Evolutionary conservation across 805 yeast genomes (phyloP), one percentile per base, ranked within the genome.

Genomic region (Brettanomyces bruxellensis): DNA sequence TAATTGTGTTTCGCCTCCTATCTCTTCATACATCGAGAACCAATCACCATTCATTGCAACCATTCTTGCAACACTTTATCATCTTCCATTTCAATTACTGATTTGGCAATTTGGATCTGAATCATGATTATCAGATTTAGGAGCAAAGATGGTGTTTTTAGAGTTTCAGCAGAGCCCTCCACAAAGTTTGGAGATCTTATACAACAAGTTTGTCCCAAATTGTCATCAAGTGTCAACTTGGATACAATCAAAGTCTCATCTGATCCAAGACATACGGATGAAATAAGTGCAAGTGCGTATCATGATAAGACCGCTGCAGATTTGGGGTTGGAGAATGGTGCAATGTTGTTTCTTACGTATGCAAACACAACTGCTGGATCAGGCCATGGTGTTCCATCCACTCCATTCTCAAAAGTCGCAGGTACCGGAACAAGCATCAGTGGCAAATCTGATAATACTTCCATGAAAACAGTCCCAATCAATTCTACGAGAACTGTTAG

Each of bases 121-220:
- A 38, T 23, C 8, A 25, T 14, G 88, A 76, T 90, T 54, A 67
- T 85, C 23, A 71, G 99, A 57, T 87, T 93, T 65, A 75, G 96
- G 58, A 72, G 93, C 28, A 86, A 78, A 57, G 85, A 86, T 54
- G 98, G 98, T 7, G 83, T 80, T 76, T 79, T 78, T 60, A 75
- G 98, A 46, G 73, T 86, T 34, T 60, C 67, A 25, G 78, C 54
- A n/a, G 55, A 47, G 2, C 42, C 49, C 4, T n/a, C 45, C 2
- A 37, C 52, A 7, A 43, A 18, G 3, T 55, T 63, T 34, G 53
- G 54, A 3, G 47, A 49, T n/a, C 49, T 59, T 9, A 43, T 64
- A 25, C 56, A 56, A 24, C 59, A 65, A 39, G 44, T 64, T 44
- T 40, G 56, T 13, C 46, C 59, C 49, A 56, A 62, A 43, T 48